phyloP scores from a whole-genome alignment of 257 asterid species.

The Ilex aquifolium region DNA sequence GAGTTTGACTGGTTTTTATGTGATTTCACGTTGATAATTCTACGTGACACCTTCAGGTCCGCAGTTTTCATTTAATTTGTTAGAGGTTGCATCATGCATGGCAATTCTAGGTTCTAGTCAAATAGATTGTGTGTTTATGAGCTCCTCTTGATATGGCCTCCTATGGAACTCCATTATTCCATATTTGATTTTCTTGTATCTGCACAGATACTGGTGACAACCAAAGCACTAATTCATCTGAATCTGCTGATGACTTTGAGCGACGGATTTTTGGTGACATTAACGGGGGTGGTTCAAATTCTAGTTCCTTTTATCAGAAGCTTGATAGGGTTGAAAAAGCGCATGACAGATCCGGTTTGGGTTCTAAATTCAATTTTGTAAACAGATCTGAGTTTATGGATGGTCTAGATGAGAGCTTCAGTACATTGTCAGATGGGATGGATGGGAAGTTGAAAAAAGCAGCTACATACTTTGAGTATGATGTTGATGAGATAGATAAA shows the following conservation, averaged over 20 bases:
- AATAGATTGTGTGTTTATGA: too few species aligned
- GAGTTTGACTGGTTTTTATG: too few species aligned
- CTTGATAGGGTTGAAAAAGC: constrained; percentile 50
- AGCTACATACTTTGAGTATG: constrained; percentile 59
- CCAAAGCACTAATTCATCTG: constrained; percentile 21
- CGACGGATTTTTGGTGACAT: constrained; percentile 31
- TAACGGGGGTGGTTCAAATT: constrained; percentile 12
- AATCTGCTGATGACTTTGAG: constrained; percentile 43
- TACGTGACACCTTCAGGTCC: too few species aligned
- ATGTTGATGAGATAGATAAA: constrained; percentile 44
- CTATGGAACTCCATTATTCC: too few species aligned
- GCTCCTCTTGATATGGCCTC: too few species aligned
- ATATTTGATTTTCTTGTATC: too few species aligned
- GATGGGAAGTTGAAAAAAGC: constrained; percentile 53
- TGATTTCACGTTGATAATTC: too few species aligned
- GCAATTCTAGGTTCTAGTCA: too few species aligned
- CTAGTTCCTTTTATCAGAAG: constrained; percentile 36
- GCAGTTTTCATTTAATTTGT: too few species aligned
- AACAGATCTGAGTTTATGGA: constrained; percentile 21
- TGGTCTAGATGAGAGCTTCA: constrained; percentile 33
- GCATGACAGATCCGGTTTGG: constrained; percentile 27
- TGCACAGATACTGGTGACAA: constrained; percentile 28
- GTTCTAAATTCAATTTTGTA: constrained; percentile 22
- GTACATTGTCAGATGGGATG: constrained; percentile 59
- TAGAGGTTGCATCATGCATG: too few species aligned